Conservation (phyloP, 139 green algal species). For the Yamagishiella unicocca region DNA sequence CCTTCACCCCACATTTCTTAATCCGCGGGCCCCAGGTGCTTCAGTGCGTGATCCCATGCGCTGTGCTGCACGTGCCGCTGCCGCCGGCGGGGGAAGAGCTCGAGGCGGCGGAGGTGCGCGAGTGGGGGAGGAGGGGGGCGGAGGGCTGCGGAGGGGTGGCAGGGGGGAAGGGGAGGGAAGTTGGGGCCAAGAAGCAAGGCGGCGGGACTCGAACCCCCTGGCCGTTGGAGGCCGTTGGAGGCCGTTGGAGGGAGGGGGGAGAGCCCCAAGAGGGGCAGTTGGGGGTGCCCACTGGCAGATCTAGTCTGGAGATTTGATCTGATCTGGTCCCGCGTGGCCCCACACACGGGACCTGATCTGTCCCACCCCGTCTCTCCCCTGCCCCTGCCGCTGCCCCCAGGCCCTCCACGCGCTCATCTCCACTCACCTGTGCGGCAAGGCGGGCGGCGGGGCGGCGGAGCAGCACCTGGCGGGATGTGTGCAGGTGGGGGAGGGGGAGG, state of each 20-base stretch:
- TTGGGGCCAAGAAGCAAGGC: neutral
- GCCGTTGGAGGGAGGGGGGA: too few relatives aligned
- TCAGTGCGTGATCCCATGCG: neutral
- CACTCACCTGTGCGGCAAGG: constrained; percentile 22
- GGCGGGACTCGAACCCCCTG: too few relatives aligned
- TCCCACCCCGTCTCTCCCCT: neutral
- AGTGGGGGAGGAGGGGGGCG: neutral
- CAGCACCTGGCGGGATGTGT: constrained; percentile 1
- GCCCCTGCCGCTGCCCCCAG: neutral
- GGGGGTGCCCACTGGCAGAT: too few relatives aligned
- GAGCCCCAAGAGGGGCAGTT: too few relatives aligned
- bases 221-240: too few relatives aligned
- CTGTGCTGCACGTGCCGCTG: constrained; percentile 26
- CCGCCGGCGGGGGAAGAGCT: neutral
- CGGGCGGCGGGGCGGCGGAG: neutral
- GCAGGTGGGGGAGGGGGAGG: neutral
- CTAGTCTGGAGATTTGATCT: too few relatives aligned
- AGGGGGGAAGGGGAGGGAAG: neutral
- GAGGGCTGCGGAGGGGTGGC: neutral
- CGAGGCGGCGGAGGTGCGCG: constrained; percentile 11
- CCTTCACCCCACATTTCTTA: too few relatives aligned
- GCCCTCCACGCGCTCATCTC: constrained; percentile 8
- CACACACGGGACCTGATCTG: too few relatives aligned
- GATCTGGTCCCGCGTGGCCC: too few relatives aligned
- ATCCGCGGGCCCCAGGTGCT: constrained; percentile 34